Evolutionary conservation across 1,284 basidiomycete genomes (phyloP).

Genomic region (Thelephora terrestris): DNA sequence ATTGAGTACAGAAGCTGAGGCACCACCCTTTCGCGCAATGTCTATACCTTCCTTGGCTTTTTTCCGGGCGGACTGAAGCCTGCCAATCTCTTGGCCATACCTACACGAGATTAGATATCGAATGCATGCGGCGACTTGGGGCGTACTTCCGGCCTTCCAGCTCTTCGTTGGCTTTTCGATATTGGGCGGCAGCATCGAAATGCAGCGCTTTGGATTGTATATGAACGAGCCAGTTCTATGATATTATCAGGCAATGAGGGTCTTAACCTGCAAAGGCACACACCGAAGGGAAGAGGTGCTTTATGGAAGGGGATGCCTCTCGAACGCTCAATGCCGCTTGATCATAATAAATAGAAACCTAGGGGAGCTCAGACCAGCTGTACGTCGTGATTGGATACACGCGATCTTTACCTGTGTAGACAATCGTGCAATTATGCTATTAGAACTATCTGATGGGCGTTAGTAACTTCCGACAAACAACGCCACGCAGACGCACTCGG

Average conservation of each 20-base stretch:
- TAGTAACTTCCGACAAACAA: background rate
- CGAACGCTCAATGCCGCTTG: slow-evolving; percentile 42
- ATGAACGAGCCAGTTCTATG: slow-evolving; percentile 74
- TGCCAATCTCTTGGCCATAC: slow-evolving; percentile 78
- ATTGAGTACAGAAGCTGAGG: slow-evolving; percentile 52
- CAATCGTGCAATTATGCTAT: slow-evolving; percentile 79
- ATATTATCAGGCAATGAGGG: background rate
- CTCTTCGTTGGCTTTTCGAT: slow-evolving; percentile 85
- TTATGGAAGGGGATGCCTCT: slow-evolving; percentile 36
- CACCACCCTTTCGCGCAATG: slow-evolving; percentile 52
- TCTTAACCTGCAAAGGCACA: slow-evolving; percentile 10
- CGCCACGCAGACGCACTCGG: slow-evolving; percentile 29
- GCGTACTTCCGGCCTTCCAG: slow-evolving; percentile 67
- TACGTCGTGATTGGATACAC: background rate
- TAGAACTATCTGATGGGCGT: slow-evolving; percentile 58
- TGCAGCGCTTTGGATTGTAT: slow-evolving; percentile 78
- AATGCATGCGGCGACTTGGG: background rate
- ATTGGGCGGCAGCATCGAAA: slow-evolving; percentile 87
- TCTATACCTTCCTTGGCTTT: slow-evolving; percentile 70
- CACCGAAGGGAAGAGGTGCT: slow-evolving; percentile 45
- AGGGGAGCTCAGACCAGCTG: slow-evolving; percentile 1
- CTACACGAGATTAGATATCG: slow-evolving; percentile 27
- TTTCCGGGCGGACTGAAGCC: slow-evolving; percentile 57
- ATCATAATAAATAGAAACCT: slow-evolving; percentile 66
- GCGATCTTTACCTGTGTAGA: slow-evolving; percentile 50